A percentile compares a stretch with the other conserved stretches of the same genome.
Conservation (phyloP, 1,139 yeast genomes). For the Pneumocystis canis region DNA sequence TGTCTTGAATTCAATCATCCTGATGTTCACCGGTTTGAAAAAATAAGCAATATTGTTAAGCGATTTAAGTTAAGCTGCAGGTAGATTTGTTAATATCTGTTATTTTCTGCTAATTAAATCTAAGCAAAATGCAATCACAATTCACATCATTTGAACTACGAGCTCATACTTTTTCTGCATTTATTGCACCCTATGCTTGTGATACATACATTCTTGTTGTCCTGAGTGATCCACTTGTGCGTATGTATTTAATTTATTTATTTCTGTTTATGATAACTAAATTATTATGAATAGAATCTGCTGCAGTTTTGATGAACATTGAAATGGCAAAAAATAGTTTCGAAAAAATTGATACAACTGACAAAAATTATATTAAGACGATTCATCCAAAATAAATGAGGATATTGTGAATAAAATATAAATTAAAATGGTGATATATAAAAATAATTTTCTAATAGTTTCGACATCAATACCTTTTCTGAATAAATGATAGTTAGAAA, state of each 20-base stretch:
- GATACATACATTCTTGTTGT: slow-evolving; percentile 69
- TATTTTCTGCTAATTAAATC: not conserved
- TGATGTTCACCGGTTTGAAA: slow-evolving; percentile 89
- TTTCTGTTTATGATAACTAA: not conserved
- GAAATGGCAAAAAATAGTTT: slow-evolving; percentile 54
- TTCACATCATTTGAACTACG: slow-evolving; percentile 64
- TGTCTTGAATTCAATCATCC: slow-evolving; percentile 22
- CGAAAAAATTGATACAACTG: slow-evolving; percentile 34
- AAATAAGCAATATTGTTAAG: slow-evolving; percentile 83
- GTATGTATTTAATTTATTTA: slow-evolving; percentile 29
- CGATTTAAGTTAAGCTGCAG: slow-evolving; percentile 80
- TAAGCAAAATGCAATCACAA: slow-evolving; percentile 65
- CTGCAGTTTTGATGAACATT: slow-evolving; percentile 50
- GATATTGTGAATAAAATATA: not conserved
- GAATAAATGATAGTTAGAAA: not conserved
- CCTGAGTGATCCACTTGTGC: slow-evolving; percentile 18
- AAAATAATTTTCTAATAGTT: too few species aligned
- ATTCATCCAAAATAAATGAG: not conserved
- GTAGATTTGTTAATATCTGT: not conserved
- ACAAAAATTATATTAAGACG: slow-evolving; percentile 8
- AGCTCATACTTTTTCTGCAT: slow-evolving; percentile 57
- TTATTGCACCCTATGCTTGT: slow-evolving; percentile 54
- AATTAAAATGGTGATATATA: not conserved
- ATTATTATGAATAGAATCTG: slow-evolving; percentile 22
- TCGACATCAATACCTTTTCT: too few species aligned